Conservation (phyloP, 805 yeast species). For the Ogataea populi-albae region DNA sequence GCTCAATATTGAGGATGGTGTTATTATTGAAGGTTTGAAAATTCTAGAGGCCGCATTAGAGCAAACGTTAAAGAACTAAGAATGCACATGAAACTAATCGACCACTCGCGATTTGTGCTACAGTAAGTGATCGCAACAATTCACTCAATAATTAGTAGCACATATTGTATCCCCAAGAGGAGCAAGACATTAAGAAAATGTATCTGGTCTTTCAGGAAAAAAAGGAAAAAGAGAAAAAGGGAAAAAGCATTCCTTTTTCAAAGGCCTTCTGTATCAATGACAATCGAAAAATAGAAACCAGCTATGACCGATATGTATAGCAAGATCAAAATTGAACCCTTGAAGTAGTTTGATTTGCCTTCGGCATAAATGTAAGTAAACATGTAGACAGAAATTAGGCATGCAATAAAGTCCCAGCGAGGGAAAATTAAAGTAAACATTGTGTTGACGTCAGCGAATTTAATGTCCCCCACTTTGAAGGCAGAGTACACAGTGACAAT, state of each 20-base stretch:
- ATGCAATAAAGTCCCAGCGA: slow-evolving; percentile 89
- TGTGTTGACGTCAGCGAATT: slow-evolving; percentile 32
- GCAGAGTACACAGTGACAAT: slow-evolving; percentile 79
- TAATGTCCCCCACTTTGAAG: slow-evolving; percentile 37
- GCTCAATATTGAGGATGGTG: slow-evolving; percentile 70
- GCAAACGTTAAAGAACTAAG: slow-evolving; percentile 22
- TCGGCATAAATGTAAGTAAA: slow-evolving; percentile 95
- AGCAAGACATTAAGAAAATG: too few relatives aligned
- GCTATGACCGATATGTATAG: slow-evolving; percentile 69
- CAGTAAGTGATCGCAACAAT: too few relatives aligned
- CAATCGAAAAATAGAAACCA: slow-evolving; percentile 73
- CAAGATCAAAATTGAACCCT: slow-evolving; percentile 83
- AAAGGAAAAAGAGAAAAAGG: too few relatives aligned
- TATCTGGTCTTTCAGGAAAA: too few relatives aligned
- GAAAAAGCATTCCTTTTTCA: too few relatives aligned
- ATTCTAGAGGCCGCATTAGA: slow-evolving; percentile 60
- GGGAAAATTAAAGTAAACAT: slow-evolving; percentile 88
- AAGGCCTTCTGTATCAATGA: slow-evolving; percentile 31
- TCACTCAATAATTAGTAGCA: too few relatives aligned
- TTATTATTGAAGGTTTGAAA: slow-evolving; percentile 66
- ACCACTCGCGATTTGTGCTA: too few relatives aligned
- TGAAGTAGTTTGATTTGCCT: slow-evolving; percentile 94
- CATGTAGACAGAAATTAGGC: slow-evolving; percentile 78
- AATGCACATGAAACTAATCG: too few relatives aligned
- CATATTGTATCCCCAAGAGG: too few relatives aligned